Base-by-base conservation (phyloP, 768 basidiomycete species). In the Podaxis sp. region DNA sequence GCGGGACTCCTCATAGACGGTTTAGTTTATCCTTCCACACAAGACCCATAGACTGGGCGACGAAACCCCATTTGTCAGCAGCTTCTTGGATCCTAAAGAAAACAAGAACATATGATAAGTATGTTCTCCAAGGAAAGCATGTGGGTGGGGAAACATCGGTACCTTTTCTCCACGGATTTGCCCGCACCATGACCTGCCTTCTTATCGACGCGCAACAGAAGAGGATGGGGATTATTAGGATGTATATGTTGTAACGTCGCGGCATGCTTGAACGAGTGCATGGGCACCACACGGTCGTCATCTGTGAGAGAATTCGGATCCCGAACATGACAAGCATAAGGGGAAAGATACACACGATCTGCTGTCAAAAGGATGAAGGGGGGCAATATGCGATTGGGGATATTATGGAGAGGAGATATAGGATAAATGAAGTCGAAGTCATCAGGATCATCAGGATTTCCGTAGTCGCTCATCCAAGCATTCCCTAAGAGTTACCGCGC, bases 371-470 rank as follows among this genome's bases (percentile, higher is more conserved):
- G 78, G 62, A 94, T 70, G n/a, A 80, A 78, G 0, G 93, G 85
- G 1, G 93, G 93, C 49, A 90, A 76, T 4, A 78, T 73, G 71
- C 79, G 85, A 67, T 83, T 76, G 51, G 76, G 77, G n/a, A 94
- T 79, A 66, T 90, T 94, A 72, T 95, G 92, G 30, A 95, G 68
- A 0, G 93, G 92, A 10, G 92, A 94, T 63, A 90, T 82, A 1
- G 87, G 88, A 70, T 85, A 80, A 66, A 93, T 91, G 76, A 90
- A 93, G 76, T 95, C 93, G 68, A 95, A 95, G 66, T 91, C 91
- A 12, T 86, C 77, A 2, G 91, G 80, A 62, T 87, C 79, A 67
- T 90, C 85, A 2, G 92, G 88, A 69, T 90, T 76, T 17, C 92
- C 92, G 62, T 88, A 94, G 73, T 94, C 93, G 26, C 86, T 82